Evolutionary conservation across 305 asterid genomes (phyloP).

Genomic region (Fraxinus platypoda): DNA sequence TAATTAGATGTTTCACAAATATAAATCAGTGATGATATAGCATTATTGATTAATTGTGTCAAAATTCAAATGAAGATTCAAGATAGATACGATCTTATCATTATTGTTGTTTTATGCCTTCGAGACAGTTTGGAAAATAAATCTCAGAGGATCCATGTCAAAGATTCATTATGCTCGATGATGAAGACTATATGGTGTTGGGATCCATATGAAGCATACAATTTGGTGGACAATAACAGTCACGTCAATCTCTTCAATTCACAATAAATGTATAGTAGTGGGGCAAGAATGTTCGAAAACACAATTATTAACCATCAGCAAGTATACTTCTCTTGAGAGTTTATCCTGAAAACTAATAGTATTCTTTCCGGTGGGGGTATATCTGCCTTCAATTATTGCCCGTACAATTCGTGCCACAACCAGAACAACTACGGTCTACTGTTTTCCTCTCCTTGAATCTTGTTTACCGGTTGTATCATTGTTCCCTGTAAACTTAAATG

Average conservation of each 20-base stretch:
- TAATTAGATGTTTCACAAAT: not conserved
- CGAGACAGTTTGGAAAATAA: not conserved
- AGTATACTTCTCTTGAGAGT: not conserved
- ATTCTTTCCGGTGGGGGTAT: too few relatives aligned
- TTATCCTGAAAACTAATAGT: not conserved
- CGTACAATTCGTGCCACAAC: not conserved
- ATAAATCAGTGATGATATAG: not conserved
- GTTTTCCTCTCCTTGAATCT: not conserved
- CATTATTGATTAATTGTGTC: not conserved
- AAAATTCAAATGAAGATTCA: not conserved
- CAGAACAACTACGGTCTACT: not conserved
- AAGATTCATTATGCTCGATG: not conserved
- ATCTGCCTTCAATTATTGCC: not conserved
- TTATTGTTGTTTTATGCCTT: not conserved
- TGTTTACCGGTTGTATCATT: too few relatives aligned
- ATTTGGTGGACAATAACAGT: not conserved
- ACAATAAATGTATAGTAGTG: not conserved
- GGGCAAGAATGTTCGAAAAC: not conserved
- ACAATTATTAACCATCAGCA: not conserved
- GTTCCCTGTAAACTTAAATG: too few relatives aligned
- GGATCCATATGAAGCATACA: not conserved
- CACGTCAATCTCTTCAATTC: not conserved
- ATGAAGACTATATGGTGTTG: not conserved
- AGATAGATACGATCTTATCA: not conserved
- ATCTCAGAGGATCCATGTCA: not conserved